Conservation (phyloP, 1,139 yeast genomes). For the Hansenula sp. region DNA sequence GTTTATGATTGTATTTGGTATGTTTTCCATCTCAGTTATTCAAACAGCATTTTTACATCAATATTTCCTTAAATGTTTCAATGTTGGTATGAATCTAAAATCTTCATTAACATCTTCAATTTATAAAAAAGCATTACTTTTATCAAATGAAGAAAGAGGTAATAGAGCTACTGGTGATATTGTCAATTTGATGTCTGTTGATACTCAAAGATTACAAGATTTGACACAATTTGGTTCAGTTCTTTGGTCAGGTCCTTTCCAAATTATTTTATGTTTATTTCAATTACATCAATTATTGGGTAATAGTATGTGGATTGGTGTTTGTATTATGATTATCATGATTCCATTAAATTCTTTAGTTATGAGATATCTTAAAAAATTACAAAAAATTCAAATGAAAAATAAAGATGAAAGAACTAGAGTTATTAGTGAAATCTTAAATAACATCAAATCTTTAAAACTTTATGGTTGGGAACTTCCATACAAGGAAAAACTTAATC, state of each 20-base stretch:
- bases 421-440: slow-evolving; percentile 79
- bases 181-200: slow-evolving; percentile 95
- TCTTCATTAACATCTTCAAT: slow-evolving; percentile 75
- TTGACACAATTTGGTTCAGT: slow-evolving; percentile 82
- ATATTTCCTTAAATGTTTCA: slow-evolving; percentile 85
- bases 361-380: slow-evolving; percentile 66
- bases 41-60: slow-evolving; percentile 91
- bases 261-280: slow-evolving; percentile 71
- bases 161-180: slow-evolving; percentile 91
- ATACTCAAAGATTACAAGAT: slow-evolving; percentile 91
- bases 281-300: slow-evolving; percentile 79
- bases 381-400: slow-evolving; percentile 74
- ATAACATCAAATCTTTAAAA: slow-evolving; percentile 87
- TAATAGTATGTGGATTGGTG: slow-evolving; percentile 97
- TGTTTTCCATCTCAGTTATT: slow-evolving; percentile 77
- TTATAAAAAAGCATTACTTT: slow-evolving; percentile 72
- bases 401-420: slow-evolving; percentile 68
- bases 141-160: slow-evolving; percentile 82
- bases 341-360: slow-evolving; percentile 78
- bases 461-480: slow-evolving; percentile 95
- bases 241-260: slow-evolving; percentile 97
- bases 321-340: slow-evolving; percentile 73
- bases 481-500: slow-evolving; percentile 63
- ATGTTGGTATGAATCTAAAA: slow-evolving; percentile 85
- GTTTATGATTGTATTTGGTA: slow-evolving; percentile 71